Base-by-base conservation (phyloP, 1,284 basidiomycete genomes). In the Neolentinus lepideus region DNA sequence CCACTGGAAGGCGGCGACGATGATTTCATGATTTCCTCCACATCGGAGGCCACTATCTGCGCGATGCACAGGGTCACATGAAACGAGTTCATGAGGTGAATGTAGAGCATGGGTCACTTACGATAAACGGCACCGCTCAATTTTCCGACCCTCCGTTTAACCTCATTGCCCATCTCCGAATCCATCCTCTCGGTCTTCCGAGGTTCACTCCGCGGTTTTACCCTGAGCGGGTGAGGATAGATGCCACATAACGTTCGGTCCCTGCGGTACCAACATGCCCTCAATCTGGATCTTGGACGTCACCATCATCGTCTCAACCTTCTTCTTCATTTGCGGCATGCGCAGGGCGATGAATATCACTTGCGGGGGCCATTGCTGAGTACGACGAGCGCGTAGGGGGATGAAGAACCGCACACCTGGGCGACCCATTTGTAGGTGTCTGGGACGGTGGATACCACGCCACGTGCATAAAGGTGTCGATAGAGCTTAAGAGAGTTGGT, bases 71-170 rank as follows among this genome's bases (percentile, higher is more conserved):
- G n/a, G n/a, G n/a, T n/a, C n/a, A 31, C n/a, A n/a, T n/a, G n/a
- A n/a, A n/a, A n/a, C n/a, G n/a, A n/a, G n/a, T n/a, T n/a, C n/a
- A n/a, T n/a, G n/a, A n/a, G n/a, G n/a, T n/a, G n/a, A n/a, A n/a
- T n/a, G n/a, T n/a, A n/a, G n/a, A n/a, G n/a, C n/a, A n/a, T 51
- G 52, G 25, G 35, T 45, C 54, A 77, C 81, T 70, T 72, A 88
- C 91, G 92, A 67, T 95, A 95, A 2, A 96, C 90, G 10, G 92
- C 90, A 4, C 93, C 93, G 45, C 88, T 91, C 4, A 96, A 75
- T 66, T 90, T 87, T 9, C 94, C 94, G 8, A 80, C 69, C 56
- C 75, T 82, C 87, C 84, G 97, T 58, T 82, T 76, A 1, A 74
- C 67, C 52, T 75, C 64, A 36, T 67, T 63, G 33, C 71, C 71